Percentiles rank a stretch among this genome's conserved stretches.
Conservation (phyloP, 2,329 filamentous ascomycete genomes). For the Neurospora sp. region DNA sequence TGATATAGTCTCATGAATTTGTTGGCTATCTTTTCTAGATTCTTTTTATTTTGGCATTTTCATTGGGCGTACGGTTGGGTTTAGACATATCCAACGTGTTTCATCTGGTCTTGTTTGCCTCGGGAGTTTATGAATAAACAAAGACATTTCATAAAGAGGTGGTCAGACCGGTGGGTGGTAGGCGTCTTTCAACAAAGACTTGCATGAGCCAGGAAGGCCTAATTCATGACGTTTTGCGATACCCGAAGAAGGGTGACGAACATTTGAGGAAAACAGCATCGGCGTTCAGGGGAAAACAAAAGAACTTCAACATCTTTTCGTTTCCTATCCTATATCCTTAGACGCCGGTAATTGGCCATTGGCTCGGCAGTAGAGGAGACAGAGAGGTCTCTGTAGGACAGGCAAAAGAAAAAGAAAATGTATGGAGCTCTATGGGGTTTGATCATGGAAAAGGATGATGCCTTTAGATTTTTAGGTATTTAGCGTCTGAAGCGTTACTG, state of each 20-base stretch:
- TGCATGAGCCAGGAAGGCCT: conserved; percentile 21
- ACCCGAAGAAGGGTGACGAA: conserved; percentile 22
- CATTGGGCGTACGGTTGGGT: conserved; percentile 25
- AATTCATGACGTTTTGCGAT: conserved; percentile 21
- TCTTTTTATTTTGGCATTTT: conserved; percentile 13
- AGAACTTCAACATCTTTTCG: conserved; percentile 28
- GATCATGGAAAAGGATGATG: background rate
- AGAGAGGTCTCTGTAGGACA: background rate
- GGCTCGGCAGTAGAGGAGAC: conserved; percentile 14
- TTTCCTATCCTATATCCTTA: conserved; percentile 20
- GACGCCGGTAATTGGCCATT: conserved; percentile 19
- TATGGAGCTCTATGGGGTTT: background rate
- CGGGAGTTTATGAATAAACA: conserved; percentile 15
- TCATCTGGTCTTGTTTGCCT: conserved; percentile 14
- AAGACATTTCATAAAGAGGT: conserved; percentile 11
- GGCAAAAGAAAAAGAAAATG: background rate
- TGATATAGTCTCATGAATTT: conserved; percentile 16
- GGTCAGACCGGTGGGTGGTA: conserved; percentile 9
- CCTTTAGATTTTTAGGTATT: background rate
- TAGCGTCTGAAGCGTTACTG: background rate
- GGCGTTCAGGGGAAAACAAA: conserved; percentile 26
- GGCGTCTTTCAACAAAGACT: conserved; percentile 29
- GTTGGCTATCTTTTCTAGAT: conserved; percentile 10
- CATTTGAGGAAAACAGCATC: conserved; percentile 20
- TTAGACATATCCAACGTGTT: conserved; percentile 18